These are phyloP conservation scores for Nyctanthes arbortristis DNA, from an alignment of 257 asterid species.

Conservation along the genomic window DNA sequence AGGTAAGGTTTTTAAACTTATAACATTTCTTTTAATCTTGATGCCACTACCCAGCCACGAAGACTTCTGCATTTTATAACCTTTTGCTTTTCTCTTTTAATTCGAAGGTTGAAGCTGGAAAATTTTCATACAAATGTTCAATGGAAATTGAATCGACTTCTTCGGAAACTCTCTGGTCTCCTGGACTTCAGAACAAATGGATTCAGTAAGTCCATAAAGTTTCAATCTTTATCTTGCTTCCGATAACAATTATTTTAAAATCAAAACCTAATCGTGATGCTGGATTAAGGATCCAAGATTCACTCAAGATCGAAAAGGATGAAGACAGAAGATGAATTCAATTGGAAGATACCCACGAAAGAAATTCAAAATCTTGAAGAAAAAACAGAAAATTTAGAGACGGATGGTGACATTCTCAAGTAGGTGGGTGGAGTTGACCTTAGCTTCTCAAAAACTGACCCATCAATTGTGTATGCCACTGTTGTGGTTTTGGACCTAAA, in stretches of 20 bases:
- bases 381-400: conserved; percentile 22
- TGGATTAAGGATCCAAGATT: conserved; percentile 39
- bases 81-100: neutral
- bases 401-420: conserved; percentile 37
- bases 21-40: no score
- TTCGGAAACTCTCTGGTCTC: neutral
- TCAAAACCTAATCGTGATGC: neutral
- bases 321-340: conserved; percentile 49
- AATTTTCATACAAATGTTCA: no score
- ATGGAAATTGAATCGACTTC: neutral
- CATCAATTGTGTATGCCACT: conserved; percentile 73
- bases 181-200: neutral
- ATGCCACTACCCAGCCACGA: no score
- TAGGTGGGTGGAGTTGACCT: conserved; percentile 87
- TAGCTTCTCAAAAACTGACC: conserved; percentile 75
- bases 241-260: no score
- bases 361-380: conserved; percentile 12
- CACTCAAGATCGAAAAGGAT: conserved; percentile 34
- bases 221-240: neutral
- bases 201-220: neutral
- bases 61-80: neutral
- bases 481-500: conserved; percentile 70
- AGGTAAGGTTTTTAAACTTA: no score
- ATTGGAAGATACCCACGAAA: conserved; percentile 51
- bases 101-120: no score